Evolutionary conservation across 768 basidiomycete species (phyloP).

Genomic region (Lactarius tabidus): DNA sequence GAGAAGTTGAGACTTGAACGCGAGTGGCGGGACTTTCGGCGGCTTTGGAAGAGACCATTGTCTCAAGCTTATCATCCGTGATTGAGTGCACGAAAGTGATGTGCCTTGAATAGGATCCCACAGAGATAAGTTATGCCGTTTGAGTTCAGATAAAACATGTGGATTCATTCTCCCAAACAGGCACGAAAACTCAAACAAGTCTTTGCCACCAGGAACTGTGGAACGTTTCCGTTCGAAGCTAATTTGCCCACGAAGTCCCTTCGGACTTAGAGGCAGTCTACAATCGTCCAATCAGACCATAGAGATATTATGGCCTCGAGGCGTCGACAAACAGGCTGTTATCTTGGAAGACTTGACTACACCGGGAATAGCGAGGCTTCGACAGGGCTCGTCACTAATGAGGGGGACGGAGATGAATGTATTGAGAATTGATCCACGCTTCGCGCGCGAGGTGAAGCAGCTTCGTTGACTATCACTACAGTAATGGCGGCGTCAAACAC

Average conservation of each 20-base stretch:
- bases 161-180: background rate
- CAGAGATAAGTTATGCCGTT: background rate
- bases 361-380: background rate
- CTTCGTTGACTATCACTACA: background rate
- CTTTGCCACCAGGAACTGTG: background rate
- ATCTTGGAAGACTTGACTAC: background rate
- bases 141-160: background rate
- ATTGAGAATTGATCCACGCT: background rate
- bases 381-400: background rate
- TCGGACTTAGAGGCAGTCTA: background rate
- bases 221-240: background rate
- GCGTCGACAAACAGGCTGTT: background rate
- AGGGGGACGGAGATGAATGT: background rate
- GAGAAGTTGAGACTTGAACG: background rate
- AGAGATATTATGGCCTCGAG: background rate
- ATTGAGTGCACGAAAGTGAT: background rate
- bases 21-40: background rate
- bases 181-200: background rate
- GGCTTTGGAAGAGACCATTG: background rate
- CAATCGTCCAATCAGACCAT: background rate
- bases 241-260: background rate
- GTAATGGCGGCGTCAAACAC: background rate
- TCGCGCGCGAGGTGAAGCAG: background rate
- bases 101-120: background rate
- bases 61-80: background rate